phyloP scores from a whole-genome alignment of 2,329 filamentous ascomycete genomes.

The Proliferodiscus dingleyae region DNA sequence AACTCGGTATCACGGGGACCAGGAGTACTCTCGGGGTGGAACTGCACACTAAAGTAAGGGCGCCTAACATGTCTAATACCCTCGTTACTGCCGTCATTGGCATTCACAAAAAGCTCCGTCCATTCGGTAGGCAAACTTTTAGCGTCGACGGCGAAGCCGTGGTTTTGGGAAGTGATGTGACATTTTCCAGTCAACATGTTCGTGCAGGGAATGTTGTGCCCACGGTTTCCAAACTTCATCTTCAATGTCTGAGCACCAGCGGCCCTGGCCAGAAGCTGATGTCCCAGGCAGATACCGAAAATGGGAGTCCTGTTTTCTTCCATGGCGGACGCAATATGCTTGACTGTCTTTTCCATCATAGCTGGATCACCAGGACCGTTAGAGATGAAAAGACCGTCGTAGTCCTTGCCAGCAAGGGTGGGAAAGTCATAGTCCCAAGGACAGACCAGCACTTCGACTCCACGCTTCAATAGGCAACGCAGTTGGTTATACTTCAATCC shows the following conservation, averaged over 20 bases:
- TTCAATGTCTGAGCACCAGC: slow-evolving; percentile 82
- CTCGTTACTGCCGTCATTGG: slow-evolving; percentile 97
- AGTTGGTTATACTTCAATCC: slow-evolving; percentile 99
- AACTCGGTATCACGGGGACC: slow-evolving; percentile 95
- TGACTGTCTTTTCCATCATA: slow-evolving; percentile 72
- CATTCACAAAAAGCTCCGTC: slow-evolving; percentile 95
- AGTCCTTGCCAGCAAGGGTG: slow-evolving; percentile 69
- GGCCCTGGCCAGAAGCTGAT: slow-evolving; percentile 86
- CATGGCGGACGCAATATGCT: slow-evolving; percentile 72
- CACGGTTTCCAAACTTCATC: slow-evolving; percentile 99
- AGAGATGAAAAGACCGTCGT: slow-evolving; percentile 95
- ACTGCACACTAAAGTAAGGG: slow-evolving; percentile 99
- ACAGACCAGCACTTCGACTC: slow-evolving; percentile 89
- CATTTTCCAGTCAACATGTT: slow-evolving; percentile 93
- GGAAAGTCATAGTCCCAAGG: slow-evolving; percentile 96
- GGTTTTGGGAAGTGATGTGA: slow-evolving; percentile 98
- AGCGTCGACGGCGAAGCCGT: slow-evolving; percentile 90
- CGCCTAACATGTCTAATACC: slow-evolving; percentile 82
- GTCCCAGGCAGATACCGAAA: slow-evolving; percentile 94
- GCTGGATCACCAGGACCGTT: slow-evolving; percentile 96
- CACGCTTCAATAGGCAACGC: slow-evolving; percentile 83
- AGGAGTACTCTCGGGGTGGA: slow-evolving; percentile 95
- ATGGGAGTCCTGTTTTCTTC: slow-evolving; percentile 78
- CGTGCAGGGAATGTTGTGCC: slow-evolving; percentile 97
- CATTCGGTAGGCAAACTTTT: slow-evolving; percentile 70